Conservation (phyloP, 768 basidiomycete genomes). For the Amanita subjunquillea region DNA sequence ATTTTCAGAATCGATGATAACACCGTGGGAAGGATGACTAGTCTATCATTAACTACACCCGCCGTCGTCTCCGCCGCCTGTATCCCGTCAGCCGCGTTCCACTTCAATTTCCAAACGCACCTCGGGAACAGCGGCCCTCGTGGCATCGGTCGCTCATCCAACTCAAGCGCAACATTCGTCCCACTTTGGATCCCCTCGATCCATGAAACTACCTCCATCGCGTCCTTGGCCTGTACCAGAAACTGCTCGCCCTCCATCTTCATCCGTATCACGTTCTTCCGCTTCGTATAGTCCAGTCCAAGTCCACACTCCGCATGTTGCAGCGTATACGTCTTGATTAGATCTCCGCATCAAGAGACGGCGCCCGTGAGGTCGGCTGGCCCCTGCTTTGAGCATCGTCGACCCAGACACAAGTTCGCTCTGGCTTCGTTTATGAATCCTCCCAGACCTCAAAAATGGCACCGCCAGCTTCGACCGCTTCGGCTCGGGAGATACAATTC, state of each 20-base stretch:
- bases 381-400: constrained; percentile 5
- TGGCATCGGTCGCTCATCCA: constrained; percentile 90
- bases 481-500: background rate
- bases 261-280: constrained; percentile 88
- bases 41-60: constrained; percentile 9
- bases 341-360: constrained; percentile 24
- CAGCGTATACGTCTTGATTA: constrained; percentile 69
- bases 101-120: constrained; percentile 27
- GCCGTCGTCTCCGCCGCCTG: constrained; percentile 22
- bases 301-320: constrained; percentile 90
- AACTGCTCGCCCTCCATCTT: constrained; percentile 95
- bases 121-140: constrained; percentile 80
- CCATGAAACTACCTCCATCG: constrained; percentile 85
- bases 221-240: constrained; percentile 78
- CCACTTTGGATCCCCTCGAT: constrained; percentile 96
- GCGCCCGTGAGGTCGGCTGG: constrained; percentile 6
- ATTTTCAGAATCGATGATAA: constrained; percentile 5
- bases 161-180: constrained; percentile 82
- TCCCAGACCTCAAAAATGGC: constrained; percentile 31
- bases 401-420: constrained; percentile 20
- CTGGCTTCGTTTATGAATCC: constrained; percentile 27
- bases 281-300: constrained; percentile 90
- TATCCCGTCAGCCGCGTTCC: constrained; percentile 14
- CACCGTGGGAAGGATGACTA: constrained; percentile 1
- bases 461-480: constrained; percentile 30